Evolutionary conservation across 345 rosid species (phyloP), one percentile per base, ranked within the genome.

Genomic region (Hirschfeldia incana): DNA sequence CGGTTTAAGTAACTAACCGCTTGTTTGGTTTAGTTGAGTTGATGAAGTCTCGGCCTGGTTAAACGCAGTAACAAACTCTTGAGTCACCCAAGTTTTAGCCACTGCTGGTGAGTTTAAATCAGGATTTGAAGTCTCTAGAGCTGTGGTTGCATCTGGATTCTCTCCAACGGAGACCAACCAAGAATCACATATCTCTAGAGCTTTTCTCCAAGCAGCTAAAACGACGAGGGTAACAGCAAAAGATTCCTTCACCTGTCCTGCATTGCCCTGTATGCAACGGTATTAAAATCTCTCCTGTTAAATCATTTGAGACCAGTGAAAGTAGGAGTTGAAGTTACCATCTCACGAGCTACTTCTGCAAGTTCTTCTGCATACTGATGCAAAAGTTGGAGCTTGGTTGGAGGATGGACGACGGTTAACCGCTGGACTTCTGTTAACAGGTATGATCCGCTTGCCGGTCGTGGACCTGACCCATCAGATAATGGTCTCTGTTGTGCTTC

Each of bases 201-300:
- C 90, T 81, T 87, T 87, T 80, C 74, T 90, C 93, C 95, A 92
- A 34, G 86, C 67, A 74, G 97, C 95, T 80, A 89, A 84, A 76
- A 89, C 85, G 65, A 89, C 80, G 21, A 90, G 92, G 9, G 88
- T 89, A 73, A 92, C 83, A 33, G 91, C 88, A 83, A 92, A 88
- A 70, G 92, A 88, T 78, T 92, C 93, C 72, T 82, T 82, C 51
- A 75, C 71, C 4, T 80, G 80, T 71, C 85, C 93, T 85, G 90
- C 88, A 77, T 84, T 72, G 17, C 80, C 84, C 97, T 92, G 93
- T 46, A 65, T 17, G 72, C 58, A 80, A 75, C 36, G 33, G 70
- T 71, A 58, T 53, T 32, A 57, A 16, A 36, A 42, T 21, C 69
- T 49, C 37, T 27, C 63, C 28, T 65, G 8, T 36, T 21, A 12